phyloP scores from a whole-genome alignment of 495 filamentous ascomycete genomes.

The Gamarada debralockiae region DNA sequence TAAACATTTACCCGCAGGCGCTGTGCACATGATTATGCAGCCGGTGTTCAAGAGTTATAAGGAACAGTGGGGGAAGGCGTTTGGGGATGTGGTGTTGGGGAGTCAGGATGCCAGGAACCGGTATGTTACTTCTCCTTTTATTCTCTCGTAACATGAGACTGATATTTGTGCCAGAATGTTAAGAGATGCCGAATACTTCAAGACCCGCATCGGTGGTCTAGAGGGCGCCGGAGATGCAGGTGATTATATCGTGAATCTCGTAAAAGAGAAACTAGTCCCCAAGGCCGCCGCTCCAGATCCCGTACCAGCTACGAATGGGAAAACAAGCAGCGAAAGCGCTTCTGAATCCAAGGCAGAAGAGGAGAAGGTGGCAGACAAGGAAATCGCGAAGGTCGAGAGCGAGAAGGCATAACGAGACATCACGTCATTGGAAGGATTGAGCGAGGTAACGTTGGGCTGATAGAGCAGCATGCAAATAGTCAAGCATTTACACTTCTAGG shows the following conservation, averaged over 20 bases:
- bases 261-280: conserved; percentile 55
- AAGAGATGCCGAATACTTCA: conserved; percentile 75
- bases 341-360: not conserved
- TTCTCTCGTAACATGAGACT: not conserved
- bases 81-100: conserved; percentile 60
- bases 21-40: conserved; percentile 80
- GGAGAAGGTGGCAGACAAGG: no score
- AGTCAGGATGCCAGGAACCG: conserved; percentile 66
- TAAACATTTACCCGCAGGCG: conserved; percentile 77
- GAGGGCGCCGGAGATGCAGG: conserved; percentile 74
- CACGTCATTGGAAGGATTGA: no score
- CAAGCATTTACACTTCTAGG: no score
- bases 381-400: no score
- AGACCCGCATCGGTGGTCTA: conserved; percentile 67
- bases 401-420: no score
- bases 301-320: not conserved
- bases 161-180: conserved; percentile 58
- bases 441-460: no score
- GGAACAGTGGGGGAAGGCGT: conserved; percentile 75
- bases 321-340: not conserved
- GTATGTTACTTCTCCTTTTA: conserved; percentile 43
- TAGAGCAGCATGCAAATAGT: no score
- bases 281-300: conserved; percentile 3
- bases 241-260: conserved; percentile 61
- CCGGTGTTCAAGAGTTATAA: conserved; percentile 86